These are phyloP conservation scores for Colletotrichum eleusines DNA, from an alignment of 2,329 filamentous ascomycete genomes.

Conservation along the genomic window DNA sequence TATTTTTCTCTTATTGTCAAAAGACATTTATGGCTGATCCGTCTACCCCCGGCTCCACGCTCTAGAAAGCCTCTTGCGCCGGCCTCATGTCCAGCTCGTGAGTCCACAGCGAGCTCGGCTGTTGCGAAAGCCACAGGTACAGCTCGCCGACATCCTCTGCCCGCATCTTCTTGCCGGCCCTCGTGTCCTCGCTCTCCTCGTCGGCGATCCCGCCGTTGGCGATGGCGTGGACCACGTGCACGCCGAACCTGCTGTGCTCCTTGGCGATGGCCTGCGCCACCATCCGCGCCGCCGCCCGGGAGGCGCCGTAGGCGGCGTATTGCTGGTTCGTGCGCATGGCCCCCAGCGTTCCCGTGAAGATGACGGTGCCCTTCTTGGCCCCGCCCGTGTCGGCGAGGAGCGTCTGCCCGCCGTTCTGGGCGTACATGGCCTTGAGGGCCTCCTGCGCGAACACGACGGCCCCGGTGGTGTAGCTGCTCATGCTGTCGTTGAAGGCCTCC, in stretches of 20 bases:
- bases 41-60: too few relatives aligned
- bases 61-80: constrained; percentile 39
- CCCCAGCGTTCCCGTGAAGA: constrained; percentile 68
- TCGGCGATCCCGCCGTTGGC: constrained; percentile 67
- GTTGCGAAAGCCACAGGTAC: constrained; percentile 58
- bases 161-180: constrained; percentile 66
- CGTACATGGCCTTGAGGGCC: constrained; percentile 62
- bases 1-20: too few relatives aligned
- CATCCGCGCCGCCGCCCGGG: constrained; percentile 64
- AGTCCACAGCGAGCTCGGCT: constrained; percentile 41
- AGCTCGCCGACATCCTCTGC: constrained; percentile 69
- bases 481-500: constrained; percentile 59
- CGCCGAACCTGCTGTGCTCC: constrained; percentile 67
- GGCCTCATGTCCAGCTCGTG: constrained; percentile 41
- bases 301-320: constrained; percentile 67
- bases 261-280: constrained; percentile 67
- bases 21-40: too few relatives aligned
- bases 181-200: constrained; percentile 60
- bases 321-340: constrained; percentile 65
- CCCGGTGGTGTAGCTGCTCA: constrained; percentile 66
- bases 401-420: constrained; percentile 61
- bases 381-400: constrained; percentile 57
- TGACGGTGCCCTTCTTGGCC: constrained; percentile 67
- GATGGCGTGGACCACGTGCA: constrained; percentile 71
- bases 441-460: constrained; percentile 68